Evolutionary conservation across 257 asterid genomes (phyloP).

Genomic region (Solanum pennellii): DNA sequence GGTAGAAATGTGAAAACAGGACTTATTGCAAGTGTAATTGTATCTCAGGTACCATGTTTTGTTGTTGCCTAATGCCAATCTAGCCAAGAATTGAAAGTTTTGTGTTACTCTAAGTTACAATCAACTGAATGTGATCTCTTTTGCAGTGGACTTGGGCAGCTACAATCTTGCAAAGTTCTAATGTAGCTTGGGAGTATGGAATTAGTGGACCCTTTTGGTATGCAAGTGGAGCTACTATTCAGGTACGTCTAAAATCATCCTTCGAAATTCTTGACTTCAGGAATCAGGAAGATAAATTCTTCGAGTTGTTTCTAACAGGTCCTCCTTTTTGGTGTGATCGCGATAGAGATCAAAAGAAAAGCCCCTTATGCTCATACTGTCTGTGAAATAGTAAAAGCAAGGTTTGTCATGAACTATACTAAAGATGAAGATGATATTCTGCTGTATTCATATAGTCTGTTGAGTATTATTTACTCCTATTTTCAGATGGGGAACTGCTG

Average conservation of each 20-base stretch:
- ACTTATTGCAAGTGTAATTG: slow-evolving; percentile 87
- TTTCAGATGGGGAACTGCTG: slow-evolving; percentile 85
- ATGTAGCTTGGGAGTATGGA: slow-evolving; percentile 91
- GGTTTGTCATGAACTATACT: slow-evolving; percentile 18
- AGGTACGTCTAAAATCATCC: slow-evolving; percentile 23
- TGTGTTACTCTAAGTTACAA: neutral
- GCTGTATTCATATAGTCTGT: neutral
- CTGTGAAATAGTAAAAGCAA: slow-evolving; percentile 85
- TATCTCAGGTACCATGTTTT: slow-evolving; percentile 57
- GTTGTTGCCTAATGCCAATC: neutral
- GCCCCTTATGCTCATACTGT: slow-evolving; percentile 92
- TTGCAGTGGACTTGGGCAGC: slow-evolving; percentile 99
- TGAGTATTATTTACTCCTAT: neutral
- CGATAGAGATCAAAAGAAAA: slow-evolving; percentile 88
- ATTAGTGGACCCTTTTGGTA: slow-evolving; percentile 99
- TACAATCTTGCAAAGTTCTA: slow-evolving; percentile 86
- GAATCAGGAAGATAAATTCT: neutral
- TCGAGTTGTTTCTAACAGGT: slow-evolving; percentile 27
- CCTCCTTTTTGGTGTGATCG: slow-evolving; percentile 81
- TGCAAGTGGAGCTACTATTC: slow-evolving; percentile 95
- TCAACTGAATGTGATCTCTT: neutral
- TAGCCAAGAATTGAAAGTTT: neutral
- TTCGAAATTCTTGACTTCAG: neutral
- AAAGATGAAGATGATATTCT: neutral
- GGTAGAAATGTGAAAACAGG: slow-evolving; percentile 93